Evolutionary conservation across 495 filamentous ascomycete genomes (phyloP).

Genomic region (Xylaria longipes): DNA sequence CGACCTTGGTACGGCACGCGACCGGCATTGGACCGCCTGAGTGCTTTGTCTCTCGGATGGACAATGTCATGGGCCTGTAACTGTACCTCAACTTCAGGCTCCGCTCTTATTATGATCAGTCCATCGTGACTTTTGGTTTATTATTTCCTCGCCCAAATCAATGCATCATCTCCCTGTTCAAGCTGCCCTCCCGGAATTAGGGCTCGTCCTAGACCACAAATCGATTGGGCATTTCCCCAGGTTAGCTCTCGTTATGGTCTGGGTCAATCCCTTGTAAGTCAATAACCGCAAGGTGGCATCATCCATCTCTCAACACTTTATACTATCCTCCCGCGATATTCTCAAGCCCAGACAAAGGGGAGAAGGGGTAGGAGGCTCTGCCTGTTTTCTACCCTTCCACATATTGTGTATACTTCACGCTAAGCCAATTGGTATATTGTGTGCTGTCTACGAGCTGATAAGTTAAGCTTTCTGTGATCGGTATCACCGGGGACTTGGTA

Average conservation of each 20-base stretch:
- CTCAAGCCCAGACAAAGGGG: neutral
- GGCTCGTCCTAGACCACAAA: neutral
- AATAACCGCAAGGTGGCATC: neutral
- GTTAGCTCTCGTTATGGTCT: neutral
- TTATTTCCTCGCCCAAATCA: neutral
- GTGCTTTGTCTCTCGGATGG: neutral
- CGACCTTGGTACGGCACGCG: neutral
- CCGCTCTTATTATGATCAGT: neutral
- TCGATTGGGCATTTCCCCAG: neutral
- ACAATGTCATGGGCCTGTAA: neutral
- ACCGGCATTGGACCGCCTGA: neutral
- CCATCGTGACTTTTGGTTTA: neutral
- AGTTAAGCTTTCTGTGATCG: neutral
- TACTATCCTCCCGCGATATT: slow-evolving; percentile 3
- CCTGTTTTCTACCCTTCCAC: slow-evolving; percentile 21
- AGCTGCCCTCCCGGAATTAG: neutral
- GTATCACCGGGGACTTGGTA: neutral
- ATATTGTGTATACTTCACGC: neutral
- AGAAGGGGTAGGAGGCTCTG: slow-evolving; percentile 23
- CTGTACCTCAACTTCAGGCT: neutral
- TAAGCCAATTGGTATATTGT: neutral
- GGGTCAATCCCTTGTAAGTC: neutral
- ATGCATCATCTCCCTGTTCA: neutral
- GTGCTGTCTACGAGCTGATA: neutral
- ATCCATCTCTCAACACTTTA: neutral